A percentile compares a stretch with the other conserved stretches of the same genome.
These are phyloP conservation scores for Tephrocybe sp. DNA, from an alignment of 768 basidiomycete species.

Conservation along the genomic window DNA sequence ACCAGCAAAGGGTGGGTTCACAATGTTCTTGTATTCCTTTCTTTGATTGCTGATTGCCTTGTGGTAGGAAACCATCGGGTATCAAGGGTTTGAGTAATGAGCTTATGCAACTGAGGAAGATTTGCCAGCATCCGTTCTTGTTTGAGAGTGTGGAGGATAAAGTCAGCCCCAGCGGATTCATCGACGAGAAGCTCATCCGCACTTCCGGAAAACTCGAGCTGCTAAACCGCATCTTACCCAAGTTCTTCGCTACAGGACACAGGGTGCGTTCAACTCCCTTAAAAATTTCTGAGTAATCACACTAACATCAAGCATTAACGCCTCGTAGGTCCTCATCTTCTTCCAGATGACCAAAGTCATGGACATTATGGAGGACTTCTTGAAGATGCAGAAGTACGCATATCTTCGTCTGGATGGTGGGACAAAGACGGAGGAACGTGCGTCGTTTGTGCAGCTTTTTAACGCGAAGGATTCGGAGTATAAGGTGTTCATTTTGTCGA, in stretches of 20 bases:
- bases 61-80: constrained; percentile 61
- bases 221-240: constrained; percentile 87
- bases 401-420: constrained; percentile 94
- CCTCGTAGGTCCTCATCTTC: constrained; percentile 97
- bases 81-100: constrained; percentile 92
- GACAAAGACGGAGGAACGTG: constrained; percentile 94
- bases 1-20: constrained; percentile 65
- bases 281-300: too few species aligned
- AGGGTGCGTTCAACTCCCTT: constrained; percentile 54
- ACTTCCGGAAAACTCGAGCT: constrained; percentile 93
- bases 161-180: constrained; percentile 77
- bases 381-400: constrained; percentile 83
- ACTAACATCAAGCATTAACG: too few species aligned
- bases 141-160: constrained; percentile 95
- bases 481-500: constrained; percentile 91
- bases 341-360: constrained; percentile 99
- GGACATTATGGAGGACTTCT: constrained; percentile 97
- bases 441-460: constrained; percentile 80
- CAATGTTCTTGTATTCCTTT: neutral
- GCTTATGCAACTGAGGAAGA: constrained; percentile 97
- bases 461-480: constrained; percentile 88
- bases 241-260: constrained; percentile 90
- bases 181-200: constrained; percentile 84
- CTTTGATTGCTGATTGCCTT: neutral
- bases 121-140: constrained; percentile 96